phyloP scores from a whole-genome alignment of 371 early-diverging fungal genomes.

The Syncephalastrum monosporum region DNA sequence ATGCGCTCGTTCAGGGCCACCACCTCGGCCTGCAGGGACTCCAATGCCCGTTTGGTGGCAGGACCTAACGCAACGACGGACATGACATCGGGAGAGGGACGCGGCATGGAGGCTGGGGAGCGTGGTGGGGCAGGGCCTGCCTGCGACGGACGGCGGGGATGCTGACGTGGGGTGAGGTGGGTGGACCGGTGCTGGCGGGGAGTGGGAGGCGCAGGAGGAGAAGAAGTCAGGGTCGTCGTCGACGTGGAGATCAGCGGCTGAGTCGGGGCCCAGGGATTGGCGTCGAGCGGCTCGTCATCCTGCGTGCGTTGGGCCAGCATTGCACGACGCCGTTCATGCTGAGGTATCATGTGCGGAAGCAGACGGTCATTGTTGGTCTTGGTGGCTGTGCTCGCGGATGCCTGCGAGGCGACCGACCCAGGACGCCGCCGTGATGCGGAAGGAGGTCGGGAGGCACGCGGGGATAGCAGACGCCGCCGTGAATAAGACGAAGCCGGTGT shows the following conservation, averaged over 20 bases:
- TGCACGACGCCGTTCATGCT: conserved; percentile 3
- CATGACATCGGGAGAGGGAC: background rate
- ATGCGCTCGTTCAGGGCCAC: conserved; percentile 45
- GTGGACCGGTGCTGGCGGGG: background rate
- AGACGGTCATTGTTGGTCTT: conserved; percentile 8
- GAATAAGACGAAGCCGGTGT: conserved; percentile 1
- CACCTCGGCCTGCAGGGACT: conserved; percentile 41
- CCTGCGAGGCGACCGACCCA: no score
- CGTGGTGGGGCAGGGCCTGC: background rate
- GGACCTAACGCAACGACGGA: conserved; percentile 33
- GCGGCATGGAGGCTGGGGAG: background rate
- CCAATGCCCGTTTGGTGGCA: conserved; percentile 42
- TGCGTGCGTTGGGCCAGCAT: background rate
- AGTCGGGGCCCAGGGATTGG: conserved; percentile 29
- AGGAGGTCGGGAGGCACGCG: background rate
- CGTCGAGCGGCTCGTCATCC: conserved; percentile 15
- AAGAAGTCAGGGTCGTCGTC: background rate
- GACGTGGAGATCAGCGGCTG: background rate
- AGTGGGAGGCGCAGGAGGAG: background rate
- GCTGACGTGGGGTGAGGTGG: background rate
- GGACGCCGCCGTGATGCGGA: background rate
- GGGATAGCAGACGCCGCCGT: background rate
- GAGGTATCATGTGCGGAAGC: conserved; percentile 16
- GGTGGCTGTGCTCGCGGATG: conserved; percentile 4
- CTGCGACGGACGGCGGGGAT: background rate